A percentile compares a stretch with the other conserved stretches of the same genome.
Evolutionary conservation across 176 grass and related monocot genomes (phyloP).

Genomic region (Aegilops bicornis): DNA sequence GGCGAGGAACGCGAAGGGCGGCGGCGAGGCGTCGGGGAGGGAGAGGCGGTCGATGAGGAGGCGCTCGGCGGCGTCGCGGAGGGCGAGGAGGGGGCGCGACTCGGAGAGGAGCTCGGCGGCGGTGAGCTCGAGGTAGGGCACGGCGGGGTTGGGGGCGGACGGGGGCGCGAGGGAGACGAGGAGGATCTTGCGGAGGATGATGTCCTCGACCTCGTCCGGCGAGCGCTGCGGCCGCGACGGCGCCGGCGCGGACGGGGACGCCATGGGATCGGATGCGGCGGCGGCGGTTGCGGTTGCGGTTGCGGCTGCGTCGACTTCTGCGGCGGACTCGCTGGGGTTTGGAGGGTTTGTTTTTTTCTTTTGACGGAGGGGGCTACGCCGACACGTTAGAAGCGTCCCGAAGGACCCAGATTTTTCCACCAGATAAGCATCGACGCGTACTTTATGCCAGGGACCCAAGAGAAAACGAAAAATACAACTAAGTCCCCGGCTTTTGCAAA

Average conservation of each 20-base stretch:
- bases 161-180: conserved; percentile 73
- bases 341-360: no score
- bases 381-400: no score
- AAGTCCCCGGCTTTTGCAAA: no score
- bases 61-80: conserved; percentile 61
- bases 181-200: conserved; percentile 97
- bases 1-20: conserved; percentile 66
- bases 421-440: no score
- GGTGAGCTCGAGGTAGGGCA: conserved; percentile 83
- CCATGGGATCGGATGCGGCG: conserved; percentile 23
- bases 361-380: no score
- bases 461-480: no score
- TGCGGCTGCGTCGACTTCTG: background rate
- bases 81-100: conserved; percentile 61
- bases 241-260: conserved; percentile 36
- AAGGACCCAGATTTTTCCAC: no score
- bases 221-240: conserved; percentile 72
- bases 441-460: no score
- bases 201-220: conserved; percentile 85
- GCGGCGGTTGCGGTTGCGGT: no score
- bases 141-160: conserved; percentile 34
- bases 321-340: no score
- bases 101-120: conserved; percentile 97
- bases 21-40: conserved; percentile 32
- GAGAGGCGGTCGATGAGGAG: conserved; percentile 92